Conservation (phyloP, 148 eudicot genomes). For the Dianthus caryophyllus region DNA sequence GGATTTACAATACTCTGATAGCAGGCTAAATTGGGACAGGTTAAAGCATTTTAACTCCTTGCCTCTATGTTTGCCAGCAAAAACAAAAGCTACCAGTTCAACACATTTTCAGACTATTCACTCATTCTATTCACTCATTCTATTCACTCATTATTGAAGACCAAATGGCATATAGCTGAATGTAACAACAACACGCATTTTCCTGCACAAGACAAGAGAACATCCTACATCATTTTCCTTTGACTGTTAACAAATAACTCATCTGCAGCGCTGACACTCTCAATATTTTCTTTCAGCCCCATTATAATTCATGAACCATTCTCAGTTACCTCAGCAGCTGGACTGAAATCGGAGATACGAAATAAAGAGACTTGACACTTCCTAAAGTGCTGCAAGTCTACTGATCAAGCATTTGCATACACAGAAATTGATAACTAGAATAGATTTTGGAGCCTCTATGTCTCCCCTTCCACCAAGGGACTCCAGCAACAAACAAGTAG, state of each 20-base stretch:
- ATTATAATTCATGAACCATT: background rate
- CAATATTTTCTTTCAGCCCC: too few relatives aligned
- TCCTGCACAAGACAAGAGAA: background rate
- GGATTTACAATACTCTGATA: background rate
- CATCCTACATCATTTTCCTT: background rate
- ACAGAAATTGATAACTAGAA: background rate
- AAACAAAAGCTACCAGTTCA: background rate
- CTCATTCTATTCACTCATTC: background rate
- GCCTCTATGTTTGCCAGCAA: background rate
- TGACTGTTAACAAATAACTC: too few relatives aligned
- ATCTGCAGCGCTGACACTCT: too few relatives aligned
- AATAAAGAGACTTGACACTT: background rate
- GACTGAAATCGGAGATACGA: background rate
- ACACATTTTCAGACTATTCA: background rate
- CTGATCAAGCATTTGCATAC: background rate
- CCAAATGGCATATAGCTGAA: background rate
- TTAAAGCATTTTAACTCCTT: conserved; percentile 1
- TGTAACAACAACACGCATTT: background rate
- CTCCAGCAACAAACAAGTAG: background rate
- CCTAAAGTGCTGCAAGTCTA: background rate
- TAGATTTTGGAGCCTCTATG: background rate
- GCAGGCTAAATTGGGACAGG: background rate
- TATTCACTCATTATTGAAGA: background rate
- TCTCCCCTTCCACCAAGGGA: background rate
- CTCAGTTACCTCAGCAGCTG: conserved; percentile 2